Conservation (phyloP, 306 rosid genomes). For the Senna siamea region DNA sequence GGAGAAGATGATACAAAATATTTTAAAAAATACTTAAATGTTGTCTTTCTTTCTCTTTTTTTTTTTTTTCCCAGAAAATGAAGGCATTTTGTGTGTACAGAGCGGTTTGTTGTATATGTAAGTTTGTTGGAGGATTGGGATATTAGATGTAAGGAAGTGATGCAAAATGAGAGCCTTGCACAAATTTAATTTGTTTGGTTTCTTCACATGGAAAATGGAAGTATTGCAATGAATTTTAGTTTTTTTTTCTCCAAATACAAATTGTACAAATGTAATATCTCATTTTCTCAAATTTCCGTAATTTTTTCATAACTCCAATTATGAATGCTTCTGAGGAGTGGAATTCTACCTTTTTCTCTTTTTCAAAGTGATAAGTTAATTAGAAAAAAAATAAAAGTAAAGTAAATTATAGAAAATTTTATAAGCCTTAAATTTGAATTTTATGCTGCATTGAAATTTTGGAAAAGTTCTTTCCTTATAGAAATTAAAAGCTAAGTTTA, state of each 20-base stretch:
- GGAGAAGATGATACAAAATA: background rate
- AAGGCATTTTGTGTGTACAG: conserved; percentile 5
- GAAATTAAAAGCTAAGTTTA: no score
- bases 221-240: background rate
- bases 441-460: background rate
- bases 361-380: background rate
- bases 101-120: conserved; percentile 12
- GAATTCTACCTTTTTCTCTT: background rate
- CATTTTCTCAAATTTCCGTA: background rate
- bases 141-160: background rate
- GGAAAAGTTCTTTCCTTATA: no score
- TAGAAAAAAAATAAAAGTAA: no score
- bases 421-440: no score
- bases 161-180: background rate
- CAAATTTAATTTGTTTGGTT: conserved; percentile 20
- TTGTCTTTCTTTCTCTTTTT: background rate
- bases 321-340: background rate
- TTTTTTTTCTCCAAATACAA: no score
- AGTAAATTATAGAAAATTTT: no score
- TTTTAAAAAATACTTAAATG: background rate
- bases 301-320: background rate
- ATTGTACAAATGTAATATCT: background rate
- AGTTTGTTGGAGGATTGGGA: conserved; percentile 2
- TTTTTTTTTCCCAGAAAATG: background rate
- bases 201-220: conserved; percentile 27